Percentiles rank a stretch among this genome's conserved stretches.
Conservation (phyloP, 2,329 filamentous ascomycete genomes). For the Tolypocladium pustulatum region DNA sequence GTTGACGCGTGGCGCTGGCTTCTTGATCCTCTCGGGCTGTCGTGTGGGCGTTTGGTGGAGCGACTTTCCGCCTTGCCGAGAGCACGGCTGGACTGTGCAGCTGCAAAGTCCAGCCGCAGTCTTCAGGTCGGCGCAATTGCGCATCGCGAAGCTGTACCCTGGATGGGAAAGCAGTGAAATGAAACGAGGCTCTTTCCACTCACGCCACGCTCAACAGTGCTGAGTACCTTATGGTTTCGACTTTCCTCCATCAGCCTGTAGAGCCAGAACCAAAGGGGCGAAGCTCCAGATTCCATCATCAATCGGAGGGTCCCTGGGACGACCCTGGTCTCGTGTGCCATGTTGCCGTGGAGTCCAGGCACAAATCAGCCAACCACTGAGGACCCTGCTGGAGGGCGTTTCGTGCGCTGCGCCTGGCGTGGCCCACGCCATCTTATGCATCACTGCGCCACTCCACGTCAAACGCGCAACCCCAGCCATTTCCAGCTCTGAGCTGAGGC, state of each 20-base stretch:
- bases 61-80: not conserved
- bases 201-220: not conserved
- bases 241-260: not conserved
- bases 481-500: not conserved
- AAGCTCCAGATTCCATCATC: not conserved
- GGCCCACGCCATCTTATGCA: not conserved
- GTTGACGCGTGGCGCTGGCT: not conserved
- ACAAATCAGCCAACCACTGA: not conserved
- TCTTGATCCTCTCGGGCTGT: not conserved
- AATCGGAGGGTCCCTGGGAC: not conserved
- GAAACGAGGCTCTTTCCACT: not conserved
- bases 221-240: not conserved
- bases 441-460: slow-evolving; percentile 5
- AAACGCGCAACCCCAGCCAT: not conserved
- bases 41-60: not conserved
- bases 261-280: not conserved
- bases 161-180: not conserved
- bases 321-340: not conserved
- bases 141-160: not conserved
- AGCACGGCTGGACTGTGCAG: not conserved
- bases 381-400: not conserved
- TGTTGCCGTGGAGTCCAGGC: not conserved
- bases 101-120: not conserved
- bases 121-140: not conserved
- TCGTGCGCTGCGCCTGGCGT: not conserved